These are phyloP conservation scores for Monosporascus cannonballus DNA, from an alignment of 2,329 filamentous ascomycete genomes.

Conservation along the genomic window DNA sequence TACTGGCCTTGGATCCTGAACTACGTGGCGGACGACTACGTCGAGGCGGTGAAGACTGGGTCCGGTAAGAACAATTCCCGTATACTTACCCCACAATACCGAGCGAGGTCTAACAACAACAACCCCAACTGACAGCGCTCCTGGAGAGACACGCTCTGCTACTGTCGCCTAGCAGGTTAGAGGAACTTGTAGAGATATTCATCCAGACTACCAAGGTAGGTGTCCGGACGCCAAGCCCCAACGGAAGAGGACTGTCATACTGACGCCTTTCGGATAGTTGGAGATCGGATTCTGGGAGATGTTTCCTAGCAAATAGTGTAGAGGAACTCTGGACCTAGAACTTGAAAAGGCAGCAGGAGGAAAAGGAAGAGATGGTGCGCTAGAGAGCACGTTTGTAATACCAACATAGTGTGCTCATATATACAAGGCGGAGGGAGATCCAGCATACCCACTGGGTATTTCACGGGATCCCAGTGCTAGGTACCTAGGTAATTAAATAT, in stretches of 20 bases:
- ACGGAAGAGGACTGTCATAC: constrained; percentile 1
- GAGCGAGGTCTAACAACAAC: neutral
- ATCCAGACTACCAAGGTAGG: constrained; percentile 77
- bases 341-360: neutral
- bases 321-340: too few relatives aligned
- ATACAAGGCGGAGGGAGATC: too few relatives aligned
- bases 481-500: too few relatives aligned
- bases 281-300: constrained; percentile 52
- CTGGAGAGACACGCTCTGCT: constrained; percentile 69
- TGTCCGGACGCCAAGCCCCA: neutral
- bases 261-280: constrained; percentile 33
- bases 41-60: constrained; percentile 63
- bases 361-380: neutral
- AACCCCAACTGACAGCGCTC: constrained; percentile 44
- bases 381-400: neutral
- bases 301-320: constrained; percentile 31
- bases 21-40: constrained; percentile 77
- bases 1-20: constrained; percentile 93
- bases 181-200: constrained; percentile 80
- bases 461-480: too few relatives aligned
- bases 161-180: constrained; percentile 69
- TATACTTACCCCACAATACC: neutral
- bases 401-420: too few relatives aligned
- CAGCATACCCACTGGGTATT: too few relatives aligned
- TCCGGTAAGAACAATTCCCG: constrained; percentile 45